Base-by-base conservation (phyloP, 495 filamentous ascomycete species). In the Darksidea phi region DNA sequence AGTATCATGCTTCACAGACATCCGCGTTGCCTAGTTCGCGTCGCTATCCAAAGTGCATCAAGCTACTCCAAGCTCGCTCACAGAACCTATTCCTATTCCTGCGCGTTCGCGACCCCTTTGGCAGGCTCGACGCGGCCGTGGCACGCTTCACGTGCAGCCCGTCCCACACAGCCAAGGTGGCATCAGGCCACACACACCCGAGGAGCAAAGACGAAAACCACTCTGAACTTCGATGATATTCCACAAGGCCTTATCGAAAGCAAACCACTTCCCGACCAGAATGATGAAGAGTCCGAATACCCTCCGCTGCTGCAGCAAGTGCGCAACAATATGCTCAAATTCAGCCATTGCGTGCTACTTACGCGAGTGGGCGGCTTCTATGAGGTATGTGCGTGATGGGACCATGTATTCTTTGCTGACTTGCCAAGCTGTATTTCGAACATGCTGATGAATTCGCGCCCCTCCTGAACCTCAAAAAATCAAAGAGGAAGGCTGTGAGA, bases 281-380 rank as follows among this genome's bases (percentile, higher is more conserved):
- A 66, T n/a, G 77, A 86, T 56, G 76, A 80, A 53, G 79, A 73
- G 21, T 87, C 88, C 21, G 73, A 77, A 41, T 96, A 95, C 70
- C 92, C 94, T 3, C 86, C 89, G 11, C 90, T 96, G 11, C 77
- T 97, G n/a, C 85, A 89, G 65, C 90, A 95, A 68, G 91, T 89
- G n/a, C 80, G 84, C 36, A 88, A 86, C 59, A 93, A 95, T 70
- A 96, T 98, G 88, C 81, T 83, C 57, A 90, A 86, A 64, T 96
- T 95, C 76, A 83, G 86, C 66, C 88, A 91, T 63, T 95, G 90
- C 73, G 87, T 97, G 23, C 70, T 98, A 20, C 75, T 98, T 54
- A 98, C 94, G 3, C 81, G 92, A 36, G 90, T 98, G 13, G 94
- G 94, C 48, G 84, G 89, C 53, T 98, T 98, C 74, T 98, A 97